Conservation (phyloP, 805 yeast species). For the Hanseniaspora lachancei region DNA sequence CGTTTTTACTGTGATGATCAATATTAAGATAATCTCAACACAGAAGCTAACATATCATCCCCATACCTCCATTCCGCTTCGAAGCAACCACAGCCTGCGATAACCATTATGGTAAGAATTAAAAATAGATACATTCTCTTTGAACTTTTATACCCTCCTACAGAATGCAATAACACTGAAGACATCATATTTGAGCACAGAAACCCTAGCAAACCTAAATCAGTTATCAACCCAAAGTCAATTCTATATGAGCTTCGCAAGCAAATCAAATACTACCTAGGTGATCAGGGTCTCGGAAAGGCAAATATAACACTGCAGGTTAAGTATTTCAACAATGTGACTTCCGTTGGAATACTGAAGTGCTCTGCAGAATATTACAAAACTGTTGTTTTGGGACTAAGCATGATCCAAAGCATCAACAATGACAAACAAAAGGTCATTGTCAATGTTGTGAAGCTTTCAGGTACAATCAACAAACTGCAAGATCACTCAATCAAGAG, state of each 20-base stretch:
- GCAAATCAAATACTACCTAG: constrained; percentile 51
- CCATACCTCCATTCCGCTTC: too few relatives aligned
- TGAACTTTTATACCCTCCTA: constrained; percentile 56
- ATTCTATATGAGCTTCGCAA: constrained; percentile 43
- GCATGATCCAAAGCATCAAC: constrained; percentile 32
- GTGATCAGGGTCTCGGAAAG: constrained; percentile 63
- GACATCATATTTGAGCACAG: constrained; percentile 26
- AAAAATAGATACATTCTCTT: constrained; percentile 76
- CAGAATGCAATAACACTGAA: constrained; percentile 14
- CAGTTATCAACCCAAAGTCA: constrained; percentile 35
- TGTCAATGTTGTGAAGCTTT: constrained; percentile 51
- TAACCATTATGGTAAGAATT: constrained; percentile 65
- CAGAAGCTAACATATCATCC: not conserved
- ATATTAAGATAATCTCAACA: too few relatives aligned
- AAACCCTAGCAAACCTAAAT: constrained; percentile 38
- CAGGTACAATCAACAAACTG: constrained; percentile 80
- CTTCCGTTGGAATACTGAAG: constrained; percentile 74
- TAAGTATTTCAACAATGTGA: constrained; percentile 68
- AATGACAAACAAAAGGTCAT: constrained; percentile 29
- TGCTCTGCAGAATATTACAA: constrained; percentile 55
- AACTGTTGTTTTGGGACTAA: constrained; percentile 53
- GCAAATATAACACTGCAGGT: constrained; percentile 47
- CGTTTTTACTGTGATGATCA: not conserved
- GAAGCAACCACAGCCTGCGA: not conserved
- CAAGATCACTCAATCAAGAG: constrained; percentile 54